Percentiles rank a stretch among this genome's conserved stretches.
Conservation (phyloP, 345 rosid species). For the Acer campestre region DNA sequence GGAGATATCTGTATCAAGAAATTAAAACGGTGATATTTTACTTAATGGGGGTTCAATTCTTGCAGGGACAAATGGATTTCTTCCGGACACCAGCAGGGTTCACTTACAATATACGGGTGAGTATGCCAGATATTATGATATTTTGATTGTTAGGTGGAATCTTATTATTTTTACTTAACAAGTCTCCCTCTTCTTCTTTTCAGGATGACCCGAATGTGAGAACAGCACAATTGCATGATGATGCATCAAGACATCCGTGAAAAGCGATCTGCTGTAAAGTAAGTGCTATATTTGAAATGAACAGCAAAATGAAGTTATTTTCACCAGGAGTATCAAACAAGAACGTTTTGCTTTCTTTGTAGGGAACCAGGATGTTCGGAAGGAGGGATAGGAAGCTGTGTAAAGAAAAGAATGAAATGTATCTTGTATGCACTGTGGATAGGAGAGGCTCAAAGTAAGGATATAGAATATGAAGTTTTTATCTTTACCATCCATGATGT, state of each 20-base stretch:
- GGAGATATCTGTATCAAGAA: not conserved
- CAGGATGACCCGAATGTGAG: slow-evolving; percentile 64
- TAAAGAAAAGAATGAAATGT: slow-evolving; percentile 29
- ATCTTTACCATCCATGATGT: slow-evolving; percentile 1
- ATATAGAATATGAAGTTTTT: slow-evolving; percentile 14
- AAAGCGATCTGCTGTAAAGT: slow-evolving; percentile 13
- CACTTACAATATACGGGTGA: slow-evolving; percentile 51
- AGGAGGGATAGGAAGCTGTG: slow-evolving; percentile 14
- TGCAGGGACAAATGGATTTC: slow-evolving; percentile 64
- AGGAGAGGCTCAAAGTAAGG: slow-evolving; percentile 2
- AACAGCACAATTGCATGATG: slow-evolving; percentile 52
- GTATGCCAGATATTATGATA: slow-evolving; percentile 21
- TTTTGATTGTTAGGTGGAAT: slow-evolving; percentile 2
- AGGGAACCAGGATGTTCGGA: slow-evolving; percentile 3
- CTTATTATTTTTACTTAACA: not conserved
- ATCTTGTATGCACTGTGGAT: slow-evolving; percentile 20
- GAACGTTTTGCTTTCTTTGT: not conserved
- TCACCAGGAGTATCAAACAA: not conserved
- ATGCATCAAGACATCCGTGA: slow-evolving; percentile 56
- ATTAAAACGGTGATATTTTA: slow-evolving; percentile 3
- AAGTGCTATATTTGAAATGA: not conserved
- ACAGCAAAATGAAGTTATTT: not conserved
- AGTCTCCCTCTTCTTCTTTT: not conserved
- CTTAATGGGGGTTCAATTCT: not conserved
- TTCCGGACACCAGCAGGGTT: slow-evolving; percentile 46